Percentiles rank a stretch among this genome's conserved stretches.
phyloP scores from a whole-genome alignment of 2,329 filamentous ascomycete genomes.

The Calonectria multiphialidica region DNA sequence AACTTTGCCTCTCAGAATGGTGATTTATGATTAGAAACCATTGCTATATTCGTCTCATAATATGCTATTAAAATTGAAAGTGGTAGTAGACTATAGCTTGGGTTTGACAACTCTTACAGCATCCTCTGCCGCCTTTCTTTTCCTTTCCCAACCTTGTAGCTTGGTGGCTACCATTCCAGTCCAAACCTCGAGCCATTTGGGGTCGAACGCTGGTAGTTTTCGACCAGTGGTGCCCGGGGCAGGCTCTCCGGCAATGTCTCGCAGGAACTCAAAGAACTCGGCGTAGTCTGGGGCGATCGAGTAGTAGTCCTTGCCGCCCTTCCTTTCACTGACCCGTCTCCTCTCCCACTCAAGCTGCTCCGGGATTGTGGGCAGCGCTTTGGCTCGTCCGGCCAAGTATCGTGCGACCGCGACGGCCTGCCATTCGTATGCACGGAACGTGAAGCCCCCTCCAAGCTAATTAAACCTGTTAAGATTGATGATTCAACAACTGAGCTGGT shows the following conservation, averaged over 20 bases:
- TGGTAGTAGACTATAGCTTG: not conserved
- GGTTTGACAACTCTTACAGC: not conserved
- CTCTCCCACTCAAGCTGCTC: slow-evolving; percentile 37
- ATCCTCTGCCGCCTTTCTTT: slow-evolving; percentile 29
- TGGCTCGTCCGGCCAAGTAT: slow-evolving; percentile 24
- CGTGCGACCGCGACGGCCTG: slow-evolving; percentile 34
- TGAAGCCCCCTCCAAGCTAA: slow-evolving; percentile 36
- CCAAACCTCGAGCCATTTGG: slow-evolving; percentile 34
- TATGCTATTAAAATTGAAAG: not conserved
- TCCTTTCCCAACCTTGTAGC: slow-evolving; percentile 29
- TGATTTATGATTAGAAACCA: too few relatives aligned
- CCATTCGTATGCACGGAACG: slow-evolving; percentile 39
- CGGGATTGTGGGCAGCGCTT: slow-evolving; percentile 21
- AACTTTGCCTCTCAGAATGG: too few relatives aligned
- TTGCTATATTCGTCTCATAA: too few relatives aligned
- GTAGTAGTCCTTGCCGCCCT: slow-evolving; percentile 37
- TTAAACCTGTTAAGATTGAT: not conserved
- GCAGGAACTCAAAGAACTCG: slow-evolving; percentile 30
- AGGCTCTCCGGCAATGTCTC: slow-evolving; percentile 30
- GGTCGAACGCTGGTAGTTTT: slow-evolving; percentile 25
- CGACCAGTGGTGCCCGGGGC: slow-evolving; percentile 24
- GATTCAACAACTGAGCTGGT: not conserved
- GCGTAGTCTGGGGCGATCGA: slow-evolving; percentile 32
- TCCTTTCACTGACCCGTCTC: slow-evolving; percentile 29
- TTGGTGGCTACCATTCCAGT: slow-evolving; percentile 23